Evolutionary conservation across 2,329 filamentous ascomycete species (phyloP), one percentile per base, ranked within the genome.

Genomic region (Leptosphaerulina australis): DNA sequence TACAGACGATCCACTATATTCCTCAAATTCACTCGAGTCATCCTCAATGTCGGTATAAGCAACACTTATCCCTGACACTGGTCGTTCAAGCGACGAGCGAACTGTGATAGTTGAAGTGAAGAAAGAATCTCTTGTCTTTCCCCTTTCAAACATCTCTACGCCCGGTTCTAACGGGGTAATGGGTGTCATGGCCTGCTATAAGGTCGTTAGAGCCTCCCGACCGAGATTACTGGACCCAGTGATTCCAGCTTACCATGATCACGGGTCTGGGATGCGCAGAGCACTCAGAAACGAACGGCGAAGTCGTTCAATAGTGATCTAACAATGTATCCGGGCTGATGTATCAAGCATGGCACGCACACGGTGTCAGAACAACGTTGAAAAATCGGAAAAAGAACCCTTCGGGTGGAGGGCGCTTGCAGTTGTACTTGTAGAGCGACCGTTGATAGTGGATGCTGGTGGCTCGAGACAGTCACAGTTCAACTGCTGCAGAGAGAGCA

Each of bases 21-120:
- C 73, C 44, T 74, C 72, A 35, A 74, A 73, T 41, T 73, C 72
- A 52, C 72, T 74, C 6, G 65, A 72, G 35, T 73, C 70, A 38
- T 88, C 86, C 58, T 91, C 89, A 53, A 81, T 79, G 44, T 93
- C 89, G 30, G 88, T 90, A 64, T 91, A 89, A 58, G 91, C 88
- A 64, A 91, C 87, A 17, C 88, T 93, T 33, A 87, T 83, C 52
- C 88, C 81, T 28, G 89, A 92, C 28, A 83, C 72, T 29, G 88
- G 88, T 50, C 87, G 80, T 45, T 77, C 76, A 73, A 78, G 59
- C 44, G 68, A 70, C 22, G 72, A 71, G 12, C 72, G 64, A 29
- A 67, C 66, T 39, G 68, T 63, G 25, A 69, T 58, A 41, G 63
- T 56, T 37, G 68, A 64, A 51, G 81, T 78, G 72, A 88, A 88